phyloP scores from a whole-genome alignment of 2,329 filamentous ascomycete species.

The Zalaria obscura region DNA sequence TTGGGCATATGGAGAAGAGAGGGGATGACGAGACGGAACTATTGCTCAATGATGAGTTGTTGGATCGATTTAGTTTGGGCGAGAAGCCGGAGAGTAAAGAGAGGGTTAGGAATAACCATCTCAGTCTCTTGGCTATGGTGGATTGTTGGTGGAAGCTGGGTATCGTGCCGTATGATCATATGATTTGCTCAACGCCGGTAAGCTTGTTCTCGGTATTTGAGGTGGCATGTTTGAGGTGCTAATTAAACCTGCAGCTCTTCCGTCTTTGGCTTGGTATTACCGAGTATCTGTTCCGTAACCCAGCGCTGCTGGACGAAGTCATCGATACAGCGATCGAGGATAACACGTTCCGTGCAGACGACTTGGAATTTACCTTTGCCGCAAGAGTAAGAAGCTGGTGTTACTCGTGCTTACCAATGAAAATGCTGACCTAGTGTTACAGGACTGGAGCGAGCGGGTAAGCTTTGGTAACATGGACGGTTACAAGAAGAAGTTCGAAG shows the following conservation, averaged over 20 bases:
- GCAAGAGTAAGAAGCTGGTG: slow-evolving; percentile 43
- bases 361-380: slow-evolving; percentile 95
- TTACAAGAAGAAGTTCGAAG: slow-evolving; percentile 81
- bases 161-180: slow-evolving; percentile 96
- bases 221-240: neutral
- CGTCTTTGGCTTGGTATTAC: slow-evolving; percentile 94
- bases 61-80: slow-evolving; percentile 80
- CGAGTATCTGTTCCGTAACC: slow-evolving; percentile 84
- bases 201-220: slow-evolving; percentile 15
- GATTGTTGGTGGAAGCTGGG: slow-evolving; percentile 93
- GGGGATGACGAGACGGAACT: slow-evolving; percentile 48
- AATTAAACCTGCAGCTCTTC: slow-evolving; percentile 47
- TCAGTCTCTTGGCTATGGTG: slow-evolving; percentile 88
- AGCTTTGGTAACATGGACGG: slow-evolving; percentile 82
- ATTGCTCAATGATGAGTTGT: slow-evolving; percentile 61
- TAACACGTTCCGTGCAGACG: slow-evolving; percentile 83
- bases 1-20: slow-evolving; percentile 24
- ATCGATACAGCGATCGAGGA: slow-evolving; percentile 79
- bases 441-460: slow-evolving; percentile 91
- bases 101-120: slow-evolving; percentile 76
- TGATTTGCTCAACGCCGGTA: slow-evolving; percentile 93
- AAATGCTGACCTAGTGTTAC: neutral
- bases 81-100: slow-evolving; percentile 42
- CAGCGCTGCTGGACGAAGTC: slow-evolving; percentile 65
- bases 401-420: neutral